Evolutionary conservation across 768 basidiomycete genomes (phyloP), one percentile per base, ranked within the genome.

Genomic region (Lentinus brumalis): DNA sequence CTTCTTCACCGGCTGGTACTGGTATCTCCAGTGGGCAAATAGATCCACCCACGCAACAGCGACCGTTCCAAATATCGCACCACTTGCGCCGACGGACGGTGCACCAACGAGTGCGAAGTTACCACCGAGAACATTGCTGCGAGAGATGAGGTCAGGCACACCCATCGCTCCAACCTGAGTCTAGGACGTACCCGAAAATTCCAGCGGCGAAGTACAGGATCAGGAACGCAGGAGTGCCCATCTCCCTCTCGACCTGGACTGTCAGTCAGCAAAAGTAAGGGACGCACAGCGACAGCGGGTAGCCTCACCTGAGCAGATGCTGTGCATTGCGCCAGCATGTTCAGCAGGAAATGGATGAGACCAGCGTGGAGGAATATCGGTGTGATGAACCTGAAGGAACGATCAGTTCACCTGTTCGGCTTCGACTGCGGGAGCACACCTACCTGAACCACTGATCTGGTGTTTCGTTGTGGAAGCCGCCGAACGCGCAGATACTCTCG

Each of bases 331-430:
- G 89, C 95, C 31, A 96, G 71, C 87, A 98, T 90, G 71, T 99
- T 99, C 61, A 99, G 70, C 4, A 89, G 65, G 39, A 96, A 80
- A 71, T 99, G 96, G n/a, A 99, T 79, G 59, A 99, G 80, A n/a
- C 96, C 96, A 11, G 94, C 97, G 67, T 98, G 96, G 5, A 98
- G 75, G 71, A 98, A 97, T 53, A 96, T 90, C 9, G 95, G 83
- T 1, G 88, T 86, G 66, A 95, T 88, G 70, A 96, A 96, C 45
- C 72, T 73, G 35, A 11, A 4, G 42, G 21, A 42, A 15, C 4
- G 30, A 11, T 41, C 26, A 26, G 21, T 41, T 50, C 8, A 51
- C 35, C 10, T 5, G 9, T n/a, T 26, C 39, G 18, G 14, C 26
- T 42, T 5, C 35, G 35, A 55, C 45, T 3, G 10, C 29, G 15